Conservation (phyloP, 202 grass and related monocot genomes). For the Tripidium arundinaceum region DNA sequence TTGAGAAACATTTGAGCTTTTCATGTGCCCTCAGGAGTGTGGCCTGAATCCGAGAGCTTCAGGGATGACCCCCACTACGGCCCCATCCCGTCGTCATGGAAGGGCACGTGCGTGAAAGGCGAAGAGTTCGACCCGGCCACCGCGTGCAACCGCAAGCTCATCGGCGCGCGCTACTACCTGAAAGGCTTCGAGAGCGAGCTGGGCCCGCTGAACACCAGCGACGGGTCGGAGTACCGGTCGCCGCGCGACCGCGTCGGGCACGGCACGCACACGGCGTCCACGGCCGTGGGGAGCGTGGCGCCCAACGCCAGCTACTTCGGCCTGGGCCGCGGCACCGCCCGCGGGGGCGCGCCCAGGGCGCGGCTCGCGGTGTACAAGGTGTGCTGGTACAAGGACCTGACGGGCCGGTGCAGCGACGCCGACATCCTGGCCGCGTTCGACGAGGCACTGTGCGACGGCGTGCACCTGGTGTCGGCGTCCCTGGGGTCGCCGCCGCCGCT, state of each 20-base stretch:
- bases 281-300: conserved; percentile 49
- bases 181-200: conserved; percentile 62
- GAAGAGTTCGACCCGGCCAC: conserved; percentile 57
- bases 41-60: conserved; percentile 92
- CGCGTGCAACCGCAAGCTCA: conserved; percentile 86
- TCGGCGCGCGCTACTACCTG: conserved; percentile 87
- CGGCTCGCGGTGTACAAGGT: conserved; percentile 91
- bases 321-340: conserved; percentile 47
- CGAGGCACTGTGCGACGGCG: conserved; percentile 71
- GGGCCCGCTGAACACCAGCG: conserved; percentile 53
- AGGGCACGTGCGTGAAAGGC: conserved; percentile 53
- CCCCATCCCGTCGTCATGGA: conserved; percentile 67
- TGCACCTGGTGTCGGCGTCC: conserved; percentile 73
- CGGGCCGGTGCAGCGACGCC: conserved; percentile 78
- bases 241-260: conserved; percentile 82
- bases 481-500: conserved; percentile 67
- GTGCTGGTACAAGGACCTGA: conserved; percentile 73
- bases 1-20: conserved; percentile 23
- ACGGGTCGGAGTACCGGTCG: conserved; percentile 64
- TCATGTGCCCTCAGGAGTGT: conserved; percentile 54
- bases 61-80: conserved; percentile 54
- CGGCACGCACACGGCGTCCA: conserved; percentile 90
- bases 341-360: conserved; percentile 63
- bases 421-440: conserved; percentile 88
- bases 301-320: conserved; percentile 53